Evolutionary conservation across 129 eudicot genomes (phyloP).

Genomic region (Helianthus tuberosus): DNA sequence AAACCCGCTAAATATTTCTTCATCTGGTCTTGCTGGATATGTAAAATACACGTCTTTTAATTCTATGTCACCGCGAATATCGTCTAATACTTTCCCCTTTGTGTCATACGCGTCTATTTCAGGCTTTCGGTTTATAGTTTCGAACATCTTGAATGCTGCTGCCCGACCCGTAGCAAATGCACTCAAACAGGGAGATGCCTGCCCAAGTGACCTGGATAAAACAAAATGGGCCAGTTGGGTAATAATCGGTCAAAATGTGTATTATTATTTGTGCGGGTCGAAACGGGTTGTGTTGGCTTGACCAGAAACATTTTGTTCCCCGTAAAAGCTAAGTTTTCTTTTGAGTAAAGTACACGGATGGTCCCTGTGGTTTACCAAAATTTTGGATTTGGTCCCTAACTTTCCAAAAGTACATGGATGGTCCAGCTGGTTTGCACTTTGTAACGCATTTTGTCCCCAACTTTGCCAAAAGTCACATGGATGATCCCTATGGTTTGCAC

Average conservation of each 20-base stretch:
- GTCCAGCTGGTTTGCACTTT: too few species aligned
- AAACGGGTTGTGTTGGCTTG: not conserved
- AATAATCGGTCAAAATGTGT: not conserved
- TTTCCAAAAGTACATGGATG: too few species aligned
- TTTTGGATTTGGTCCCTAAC: too few species aligned
- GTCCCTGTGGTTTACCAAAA: too few species aligned
- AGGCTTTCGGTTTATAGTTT: slow-evolving; percentile 49
- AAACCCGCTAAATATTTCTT: slow-evolving; percentile 55
- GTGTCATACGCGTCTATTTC: slow-evolving; percentile 64
- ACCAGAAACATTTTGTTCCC: not conserved
- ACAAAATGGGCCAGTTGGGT: not conserved
- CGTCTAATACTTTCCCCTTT: slow-evolving; percentile 42
- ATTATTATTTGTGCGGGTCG: not conserved
- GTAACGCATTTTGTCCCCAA: too few species aligned
- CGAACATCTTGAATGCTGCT: slow-evolving; percentile 87
- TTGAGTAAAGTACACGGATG: not conserved
- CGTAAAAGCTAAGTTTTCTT: not conserved
- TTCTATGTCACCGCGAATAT: slow-evolving; percentile 64
- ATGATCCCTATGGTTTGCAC: too few species aligned
- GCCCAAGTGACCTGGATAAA: slow-evolving; percentile 68
- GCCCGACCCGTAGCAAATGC: slow-evolving; percentile 77
- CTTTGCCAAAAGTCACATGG: too few species aligned
- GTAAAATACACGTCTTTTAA: slow-evolving; percentile 53
- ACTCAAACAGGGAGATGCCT: slow-evolving; percentile 73
- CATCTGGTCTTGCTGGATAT: slow-evolving; percentile 74